phyloP scores from a whole-genome alignment of 768 basidiomycete genomes.

The Leccinum subgranulosum region DNA sequence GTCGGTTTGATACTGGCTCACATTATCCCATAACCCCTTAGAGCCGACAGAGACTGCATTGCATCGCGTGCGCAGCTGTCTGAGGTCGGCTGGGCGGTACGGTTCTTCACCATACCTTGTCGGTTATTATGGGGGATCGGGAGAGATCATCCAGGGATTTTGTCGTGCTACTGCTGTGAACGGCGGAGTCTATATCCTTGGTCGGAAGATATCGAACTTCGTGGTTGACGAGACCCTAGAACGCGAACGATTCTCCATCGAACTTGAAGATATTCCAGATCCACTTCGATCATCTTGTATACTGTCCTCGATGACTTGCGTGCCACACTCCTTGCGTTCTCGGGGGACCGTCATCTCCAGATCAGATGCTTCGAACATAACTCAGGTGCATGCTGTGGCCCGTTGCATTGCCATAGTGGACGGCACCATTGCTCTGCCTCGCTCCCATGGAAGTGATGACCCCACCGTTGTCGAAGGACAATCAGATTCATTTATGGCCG shows the following conservation, averaged over 20 bases:
- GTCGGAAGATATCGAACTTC: constrained; percentile 39
- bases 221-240: constrained; percentile 15
- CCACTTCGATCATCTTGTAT: constrained; percentile 52
- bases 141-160: constrained; percentile 91
- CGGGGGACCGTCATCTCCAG: constrained; percentile 17
- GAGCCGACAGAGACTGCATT: constrained; percentile 69
- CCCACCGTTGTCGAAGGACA: constrained; percentile 15
- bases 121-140: constrained; percentile 92
- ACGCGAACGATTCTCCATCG: constrained; percentile 38
- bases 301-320: constrained; percentile 43
- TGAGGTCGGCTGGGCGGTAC: constrained; percentile 81
- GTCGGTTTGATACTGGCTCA: constrained; percentile 4
- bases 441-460: constrained; percentile 27
- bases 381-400: constrained; percentile 31
- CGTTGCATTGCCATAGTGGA: constrained; percentile 53
- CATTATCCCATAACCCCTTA: constrained; percentile 26
- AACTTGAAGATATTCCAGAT: constrained; percentile 61
- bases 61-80: constrained; percentile 65
- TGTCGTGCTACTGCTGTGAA: constrained; percentile 83
- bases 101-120: constrained; percentile 87
- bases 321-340: constrained; percentile 29
- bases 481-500: constrained; percentile 62
- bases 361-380: background rate
- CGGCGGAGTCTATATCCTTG: constrained; percentile 72
- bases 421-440: constrained; percentile 22